phyloP scores from a whole-genome alignment of 768 basidiomycete species.

The Lactarius quietus region DNA sequence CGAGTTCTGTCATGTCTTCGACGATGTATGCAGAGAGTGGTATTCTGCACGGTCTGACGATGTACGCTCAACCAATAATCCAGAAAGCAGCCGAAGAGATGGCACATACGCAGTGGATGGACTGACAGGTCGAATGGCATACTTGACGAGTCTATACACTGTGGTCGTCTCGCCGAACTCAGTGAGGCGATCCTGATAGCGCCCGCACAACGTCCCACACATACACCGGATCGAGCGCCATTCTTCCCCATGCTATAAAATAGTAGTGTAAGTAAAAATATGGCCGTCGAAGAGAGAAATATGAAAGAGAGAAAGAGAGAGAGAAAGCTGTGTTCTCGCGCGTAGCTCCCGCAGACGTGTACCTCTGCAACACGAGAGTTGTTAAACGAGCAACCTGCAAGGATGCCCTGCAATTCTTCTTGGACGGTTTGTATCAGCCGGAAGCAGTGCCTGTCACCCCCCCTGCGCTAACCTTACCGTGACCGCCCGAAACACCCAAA shows the following conservation, averaged over 20 bases:
- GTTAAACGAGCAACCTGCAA: conserved; percentile 61
- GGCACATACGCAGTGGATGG: conserved; percentile 55
- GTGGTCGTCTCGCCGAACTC: conserved; percentile 34
- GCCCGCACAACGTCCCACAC: conserved; percentile 81
- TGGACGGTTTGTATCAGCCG: conserved; percentile 96
- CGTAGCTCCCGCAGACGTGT: conserved; percentile 82
- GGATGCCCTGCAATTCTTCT: conserved; percentile 46
- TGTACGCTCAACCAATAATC: conserved; percentile 7
- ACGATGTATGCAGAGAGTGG: conserved; percentile 88
- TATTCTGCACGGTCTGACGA: conserved; percentile 38
- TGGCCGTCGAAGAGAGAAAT: conserved; percentile 10
- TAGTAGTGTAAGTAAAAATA: conserved; percentile 14
- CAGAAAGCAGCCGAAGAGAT: background rate
- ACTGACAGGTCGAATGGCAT: conserved; percentile 72
- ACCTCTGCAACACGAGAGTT: conserved; percentile 78
- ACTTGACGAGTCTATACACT: conserved; percentile 77
- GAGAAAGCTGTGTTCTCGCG: conserved; percentile 63
- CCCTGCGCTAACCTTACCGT: conserved; percentile 30
- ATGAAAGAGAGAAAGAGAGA: conserved; percentile 22
- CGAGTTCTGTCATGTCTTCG: conserved; percentile 87
- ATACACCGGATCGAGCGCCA: conserved; percentile 69
- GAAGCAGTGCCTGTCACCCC: conserved; percentile 37
- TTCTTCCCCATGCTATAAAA: conserved; percentile 51
- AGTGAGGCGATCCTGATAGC: conserved; percentile 50
- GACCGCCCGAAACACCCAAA: conserved; percentile 36